Evolutionary conservation across 441 rosid species (phyloP), one percentile per base, ranked within the genome.

Genomic region (Pelargonium cotyledonis): DNA sequence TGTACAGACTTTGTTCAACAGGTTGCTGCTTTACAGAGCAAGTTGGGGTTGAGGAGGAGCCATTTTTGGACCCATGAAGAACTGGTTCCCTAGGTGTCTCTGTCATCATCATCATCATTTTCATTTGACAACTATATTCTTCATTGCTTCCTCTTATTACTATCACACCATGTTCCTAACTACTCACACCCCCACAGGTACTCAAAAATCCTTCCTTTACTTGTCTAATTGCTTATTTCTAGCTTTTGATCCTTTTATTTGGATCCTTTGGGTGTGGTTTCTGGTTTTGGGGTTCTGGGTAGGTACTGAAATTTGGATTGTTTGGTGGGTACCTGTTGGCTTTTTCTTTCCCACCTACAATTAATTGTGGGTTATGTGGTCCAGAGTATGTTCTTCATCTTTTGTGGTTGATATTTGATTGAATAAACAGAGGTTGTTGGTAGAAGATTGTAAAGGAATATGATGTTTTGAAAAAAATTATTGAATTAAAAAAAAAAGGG

Each of bases 21-120:
- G 19, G 41, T 63, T 66, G 70, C 73, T 66, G 70, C 88, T 85
- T 82, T 82, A 78, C 78, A 75, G 84, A 60, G 70, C 79, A 35
- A 58, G 51, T 68, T 65, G 77, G 11, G 11, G 14, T 31, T 31
- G 38, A 31, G 38, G 38, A 31, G 38, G 5, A 31, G 38, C 38
- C 51, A 46, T 29, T 61, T 47, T 19, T 35, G 83, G 81, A 66
- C 78, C 83, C 76, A 71, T 70, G 67, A 69, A 71, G 63, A 51
- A 67, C 60, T 77, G 77, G 61, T 62, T 38, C 64, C 78, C n/a
- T 31, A 31, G 38, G 38, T 31, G 38, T 31, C 38, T 31, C 38
- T 31, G 38, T 31, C 38, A 31, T 31, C 38, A 21, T 21, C 23
- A 31, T 31, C 38, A 31, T 31, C 38, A 31, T 67, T 44, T 9